phyloP scores from a whole-genome alignment of 805 yeast genomes.

The Candida nanaspora region DNA sequence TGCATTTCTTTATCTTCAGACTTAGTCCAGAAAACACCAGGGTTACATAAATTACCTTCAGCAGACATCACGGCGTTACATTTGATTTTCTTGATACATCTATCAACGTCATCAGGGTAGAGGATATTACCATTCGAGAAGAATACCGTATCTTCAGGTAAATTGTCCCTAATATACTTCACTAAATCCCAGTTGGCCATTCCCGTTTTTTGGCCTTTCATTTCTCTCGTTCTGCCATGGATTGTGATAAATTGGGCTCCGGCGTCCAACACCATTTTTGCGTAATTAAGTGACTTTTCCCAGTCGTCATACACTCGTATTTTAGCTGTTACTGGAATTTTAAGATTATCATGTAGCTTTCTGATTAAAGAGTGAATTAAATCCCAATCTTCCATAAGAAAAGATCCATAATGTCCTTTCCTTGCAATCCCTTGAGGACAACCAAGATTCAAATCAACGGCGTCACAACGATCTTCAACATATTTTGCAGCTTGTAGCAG shows the following conservation, averaged over 20 bases:
- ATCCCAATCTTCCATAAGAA: slow-evolving; percentile 96
- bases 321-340: slow-evolving; percentile 91
- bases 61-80: slow-evolving; percentile 98
- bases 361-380: slow-evolving; percentile 64
- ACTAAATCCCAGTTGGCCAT: slow-evolving; percentile 88
- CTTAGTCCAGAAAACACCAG: slow-evolving; percentile 73
- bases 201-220: slow-evolving; percentile 96
- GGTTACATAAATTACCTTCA: slow-evolving; percentile 90
- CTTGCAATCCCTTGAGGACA: slow-evolving; percentile 98
- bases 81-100: slow-evolving; percentile 55
- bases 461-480: slow-evolving; percentile 84
- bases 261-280: slow-evolving; percentile 79
- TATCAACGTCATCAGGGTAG: slow-evolving; percentile 73
- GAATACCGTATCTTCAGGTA: slow-evolving; percentile 75
- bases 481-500: slow-evolving; percentile 72
- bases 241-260: slow-evolving; percentile 95
- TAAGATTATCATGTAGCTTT: slow-evolving; percentile 65
- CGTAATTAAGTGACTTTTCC: slow-evolving; percentile 79
- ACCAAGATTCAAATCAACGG: slow-evolving; percentile 91
- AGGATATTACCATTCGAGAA: slow-evolving; percentile 94
- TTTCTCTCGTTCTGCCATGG: slow-evolving; percentile 93
- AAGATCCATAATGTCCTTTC: slow-evolving; percentile 93
- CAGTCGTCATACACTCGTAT: slow-evolving; percentile 83
- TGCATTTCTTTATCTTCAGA: slow-evolving; percentile 49
- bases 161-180: slow-evolving; percentile 65